A percentile compares a stretch with the other conserved stretches of the same genome.
Evolutionary conservation across 176 grass and related monocot genomes (phyloP).

Genomic region (Puccinellia tenuiflora): DNA sequence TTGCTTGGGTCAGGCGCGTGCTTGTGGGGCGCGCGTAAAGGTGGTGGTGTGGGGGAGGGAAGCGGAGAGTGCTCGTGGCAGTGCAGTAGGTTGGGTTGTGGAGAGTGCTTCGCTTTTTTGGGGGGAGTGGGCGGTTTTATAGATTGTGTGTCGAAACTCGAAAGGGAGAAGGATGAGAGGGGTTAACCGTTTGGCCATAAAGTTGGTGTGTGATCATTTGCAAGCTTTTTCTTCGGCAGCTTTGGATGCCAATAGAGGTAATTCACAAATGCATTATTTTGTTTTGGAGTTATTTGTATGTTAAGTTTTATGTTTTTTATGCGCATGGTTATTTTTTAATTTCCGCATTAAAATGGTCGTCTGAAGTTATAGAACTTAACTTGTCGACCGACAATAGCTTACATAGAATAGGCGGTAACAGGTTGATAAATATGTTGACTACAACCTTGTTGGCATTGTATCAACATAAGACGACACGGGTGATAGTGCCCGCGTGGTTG

Average conservation of each 20-base stretch:
- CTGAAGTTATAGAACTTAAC: no score
- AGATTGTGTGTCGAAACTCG: neutral
- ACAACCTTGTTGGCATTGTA: no score
- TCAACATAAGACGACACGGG: no score
- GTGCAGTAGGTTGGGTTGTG: neutral
- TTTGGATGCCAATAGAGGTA: neutral
- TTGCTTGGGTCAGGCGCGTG: neutral
- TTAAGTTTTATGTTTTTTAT: neutral
- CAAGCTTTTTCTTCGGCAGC: neutral
- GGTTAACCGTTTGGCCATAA: neutral
- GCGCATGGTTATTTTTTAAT: neutral
- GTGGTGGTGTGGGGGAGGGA: conserved; percentile 3
- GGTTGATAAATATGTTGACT: no score
- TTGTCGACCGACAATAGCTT: no score
- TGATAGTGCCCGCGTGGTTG: no score
- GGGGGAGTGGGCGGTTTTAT: conserved; percentile 44
- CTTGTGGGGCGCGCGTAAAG: neutral
- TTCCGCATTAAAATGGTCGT: neutral
- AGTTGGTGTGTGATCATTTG: neutral
- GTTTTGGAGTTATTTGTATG: neutral
- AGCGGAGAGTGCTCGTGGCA: neutral
- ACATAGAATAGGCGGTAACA: no score
- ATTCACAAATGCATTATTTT: neutral
- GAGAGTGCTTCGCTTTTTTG: conserved; percentile 15
- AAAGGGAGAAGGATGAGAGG: neutral